These are phyloP conservation scores for Podospora anserina DNA, from an alignment of 495 filamentous ascomycete species.

Conservation along the genomic window DNA sequence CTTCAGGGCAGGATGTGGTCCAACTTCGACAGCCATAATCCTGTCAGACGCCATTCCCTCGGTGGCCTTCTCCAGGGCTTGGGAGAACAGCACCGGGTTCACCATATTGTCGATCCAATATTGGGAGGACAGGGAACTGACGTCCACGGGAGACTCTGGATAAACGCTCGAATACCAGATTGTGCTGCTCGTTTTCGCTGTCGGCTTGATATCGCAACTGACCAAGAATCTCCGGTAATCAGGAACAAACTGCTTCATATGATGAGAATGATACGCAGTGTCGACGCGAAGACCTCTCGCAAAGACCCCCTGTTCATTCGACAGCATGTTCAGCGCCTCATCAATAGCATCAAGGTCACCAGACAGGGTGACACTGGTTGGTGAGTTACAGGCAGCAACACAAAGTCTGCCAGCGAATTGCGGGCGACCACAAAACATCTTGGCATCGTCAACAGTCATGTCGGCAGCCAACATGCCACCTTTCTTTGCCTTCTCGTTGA, in stretches of 20 bases:
- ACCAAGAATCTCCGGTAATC: conserved; percentile 31
- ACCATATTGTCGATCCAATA: conserved; percentile 51
- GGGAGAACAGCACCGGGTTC: conserved; percentile 43
- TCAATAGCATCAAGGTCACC: conserved; percentile 40
- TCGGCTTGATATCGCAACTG: conserved; percentile 19
- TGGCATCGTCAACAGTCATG: neutral
- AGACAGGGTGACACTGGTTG: conserved; percentile 44
- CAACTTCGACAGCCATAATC: conserved; percentile 48
- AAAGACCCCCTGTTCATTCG: conserved; percentile 42
- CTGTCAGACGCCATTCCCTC: conserved; percentile 25
- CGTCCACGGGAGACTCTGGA: conserved; percentile 30
- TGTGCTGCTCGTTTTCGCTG: neutral
- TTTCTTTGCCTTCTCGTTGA: neutral
- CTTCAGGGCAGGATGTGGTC: conserved; percentile 55
- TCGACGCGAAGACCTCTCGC: conserved; percentile 39
- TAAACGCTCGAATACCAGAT: conserved; percentile 24
- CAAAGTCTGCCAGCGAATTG: conserved; percentile 13
- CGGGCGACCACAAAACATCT: neutral
- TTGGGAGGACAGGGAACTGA: conserved; percentile 19
- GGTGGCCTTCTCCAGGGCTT: conserved; percentile 32
- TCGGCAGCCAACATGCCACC: neutral
- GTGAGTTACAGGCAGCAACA: conserved; percentile 50
- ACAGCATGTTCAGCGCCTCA: conserved; percentile 20
- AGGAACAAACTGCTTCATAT: conserved; percentile 38
- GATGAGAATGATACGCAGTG: conserved; percentile 44